These are phyloP conservation scores for Candida corydali DNA, from an alignment of 805 yeast species.

Conservation along the genomic window DNA sequence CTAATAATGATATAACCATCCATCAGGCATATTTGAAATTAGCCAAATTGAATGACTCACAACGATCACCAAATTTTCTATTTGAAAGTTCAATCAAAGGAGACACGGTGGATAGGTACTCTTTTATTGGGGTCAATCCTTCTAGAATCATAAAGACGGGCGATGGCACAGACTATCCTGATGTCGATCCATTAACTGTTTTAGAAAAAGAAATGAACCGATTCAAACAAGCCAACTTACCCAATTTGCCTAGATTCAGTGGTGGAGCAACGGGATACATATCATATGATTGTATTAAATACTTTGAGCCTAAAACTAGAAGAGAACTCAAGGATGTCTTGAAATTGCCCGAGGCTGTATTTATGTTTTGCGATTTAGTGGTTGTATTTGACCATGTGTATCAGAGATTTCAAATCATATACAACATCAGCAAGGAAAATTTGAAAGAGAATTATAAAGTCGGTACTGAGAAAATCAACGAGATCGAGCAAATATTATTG, in stretches of 20 bases:
- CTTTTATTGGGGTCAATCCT: slow-evolving; percentile 87
- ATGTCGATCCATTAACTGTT: slow-evolving; percentile 74
- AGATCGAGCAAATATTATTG: slow-evolving; percentile 47
- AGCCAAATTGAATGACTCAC: slow-evolving; percentile 53
- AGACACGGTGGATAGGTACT: slow-evolving; percentile 83
- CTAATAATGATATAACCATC: slow-evolving; percentile 79
- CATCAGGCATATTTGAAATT: slow-evolving; percentile 86
- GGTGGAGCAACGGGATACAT: slow-evolving; percentile 98
- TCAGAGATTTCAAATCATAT: slow-evolving; percentile 87
- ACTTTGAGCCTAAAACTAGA: slow-evolving; percentile 89
- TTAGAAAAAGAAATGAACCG: slow-evolving; percentile 70
- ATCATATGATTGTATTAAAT: slow-evolving; percentile 93
- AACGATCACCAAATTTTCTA: slow-evolving; percentile 66
- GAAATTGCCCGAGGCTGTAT: slow-evolving; percentile 82
- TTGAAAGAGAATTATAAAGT: slow-evolving; percentile 9
- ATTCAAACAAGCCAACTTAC: slow-evolving; percentile 67
- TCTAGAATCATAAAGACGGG: slow-evolving; percentile 82
- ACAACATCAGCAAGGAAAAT: slow-evolving; percentile 56
- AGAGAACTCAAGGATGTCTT: slow-evolving; percentile 73
- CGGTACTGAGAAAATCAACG: slow-evolving; percentile 22
- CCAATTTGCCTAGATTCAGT: slow-evolving; percentile 76
- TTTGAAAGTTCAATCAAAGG: slow-evolving; percentile 89
- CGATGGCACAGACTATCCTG: slow-evolving; percentile 44
- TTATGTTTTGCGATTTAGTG: slow-evolving; percentile 87
- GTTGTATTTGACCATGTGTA: slow-evolving; percentile 92